Evolutionary conservation across 2,329 filamentous ascomycete species (phyloP), one percentile per base, ranked within the genome.

Genomic region (Venturia carpophila): DNA sequence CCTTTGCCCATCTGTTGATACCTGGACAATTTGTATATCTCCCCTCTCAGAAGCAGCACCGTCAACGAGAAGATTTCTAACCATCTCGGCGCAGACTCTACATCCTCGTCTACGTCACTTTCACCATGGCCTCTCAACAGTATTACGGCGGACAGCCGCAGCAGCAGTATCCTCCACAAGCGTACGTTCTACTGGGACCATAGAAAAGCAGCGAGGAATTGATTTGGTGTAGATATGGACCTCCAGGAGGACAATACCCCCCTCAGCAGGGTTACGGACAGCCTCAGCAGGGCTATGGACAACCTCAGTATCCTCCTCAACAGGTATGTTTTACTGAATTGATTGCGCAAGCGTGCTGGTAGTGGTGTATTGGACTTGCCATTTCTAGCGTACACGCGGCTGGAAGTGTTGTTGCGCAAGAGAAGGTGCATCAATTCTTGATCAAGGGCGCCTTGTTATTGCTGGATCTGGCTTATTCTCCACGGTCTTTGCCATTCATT

Each of bases 71-170:
- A 37, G 7, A 27, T 47, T 24, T 39, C 49, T 58, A 27, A 56
- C 62, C 6, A 17, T 15, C 10, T 21, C 11, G 62, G 9, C 42
- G 42, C 62, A 49, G 45, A 39, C 37, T 39, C 42, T 11, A 49
- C 42, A 24, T n/a, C 6, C 30, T 34, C 30, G 13, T 21, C 21
- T 49, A 49, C 3, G 5, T 6, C 17, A 49, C 47, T 49, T 21
- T 56, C 64, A 64, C 43, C n/a, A 75, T 77, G 75, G 73, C 74
- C n/a, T 70, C 73, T 11, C 71, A 75, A 68, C 69, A 71, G 52
- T 76, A 76, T 67, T 77, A 77, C 69, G 62, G 62, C 42, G 62
- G 62, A 43, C 60, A 42, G 15, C 30, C 30, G 30, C 60, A 15
- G 21, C 62, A 49, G 42, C 70, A 74, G 64, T 66, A 70, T n/a